These are phyloP conservation scores for Rickenella mellea DNA, from an alignment of 768 basidiomycete genomes.

Conservation along the genomic window DNA sequence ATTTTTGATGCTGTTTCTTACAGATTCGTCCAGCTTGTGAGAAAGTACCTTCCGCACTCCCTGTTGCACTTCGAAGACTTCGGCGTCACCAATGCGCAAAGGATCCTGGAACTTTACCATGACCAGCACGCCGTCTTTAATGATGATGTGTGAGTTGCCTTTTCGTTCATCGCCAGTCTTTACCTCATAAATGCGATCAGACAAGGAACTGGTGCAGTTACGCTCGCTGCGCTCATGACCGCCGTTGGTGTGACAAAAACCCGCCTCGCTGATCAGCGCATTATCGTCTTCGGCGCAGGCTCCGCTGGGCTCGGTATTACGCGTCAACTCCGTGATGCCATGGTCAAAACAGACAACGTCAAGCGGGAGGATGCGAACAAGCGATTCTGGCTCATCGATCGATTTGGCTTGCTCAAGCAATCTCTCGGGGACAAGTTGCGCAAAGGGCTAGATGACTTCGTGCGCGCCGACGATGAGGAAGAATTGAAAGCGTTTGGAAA, in stretches of 20 bases:
- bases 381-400: slow-evolving; percentile 68
- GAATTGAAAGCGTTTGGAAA: slow-evolving; percentile 18
- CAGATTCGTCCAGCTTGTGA: slow-evolving; percentile 69
- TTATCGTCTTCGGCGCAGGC: slow-evolving; percentile 72
- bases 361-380: slow-evolving; percentile 48
- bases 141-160: slow-evolving; percentile 62
- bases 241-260: slow-evolving; percentile 57
- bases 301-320: slow-evolving; percentile 79
- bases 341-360: slow-evolving; percentile 38
- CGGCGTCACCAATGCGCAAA: slow-evolving; percentile 67
- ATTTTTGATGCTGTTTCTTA: neutral
- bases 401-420: slow-evolving; percentile 49
- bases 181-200: slow-evolving; percentile 20
- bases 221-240: slow-evolving; percentile 58
- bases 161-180: slow-evolving; percentile 2
- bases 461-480: slow-evolving; percentile 41
- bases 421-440: slow-evolving; percentile 38
- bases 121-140: slow-evolving; percentile 68
- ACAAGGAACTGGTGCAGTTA: slow-evolving; percentile 72
- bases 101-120: slow-evolving; percentile 52
- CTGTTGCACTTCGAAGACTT: slow-evolving; percentile 85
- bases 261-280: slow-evolving; percentile 64
- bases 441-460: slow-evolving; percentile 42
- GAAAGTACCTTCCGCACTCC: slow-evolving; percentile 56
- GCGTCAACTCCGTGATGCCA: slow-evolving; percentile 67